Evolutionary conservation across 2,329 filamentous ascomycete species (phyloP).

Genomic region (Pestalotiopsis sp.): DNA sequence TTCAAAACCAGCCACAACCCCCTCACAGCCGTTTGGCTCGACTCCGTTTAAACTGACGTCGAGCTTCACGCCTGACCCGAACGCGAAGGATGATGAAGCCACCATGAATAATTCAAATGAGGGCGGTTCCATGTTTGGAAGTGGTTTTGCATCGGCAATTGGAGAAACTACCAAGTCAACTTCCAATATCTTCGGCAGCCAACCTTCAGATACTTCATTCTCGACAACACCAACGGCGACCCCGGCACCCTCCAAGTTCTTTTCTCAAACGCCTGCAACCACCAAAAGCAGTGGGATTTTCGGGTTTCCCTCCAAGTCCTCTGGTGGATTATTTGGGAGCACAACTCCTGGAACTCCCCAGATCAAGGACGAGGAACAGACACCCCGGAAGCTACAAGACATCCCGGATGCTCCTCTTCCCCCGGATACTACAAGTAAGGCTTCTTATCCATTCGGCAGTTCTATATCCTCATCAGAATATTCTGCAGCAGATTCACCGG

Average conservation of each 20-base stretch:
- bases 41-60: slow-evolving; percentile 68
- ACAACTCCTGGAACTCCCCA: slow-evolving; percentile 25
- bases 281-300: slow-evolving; percentile 33
- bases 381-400: slow-evolving; percentile 31
- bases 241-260: slow-evolving; percentile 49
- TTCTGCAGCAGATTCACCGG: slow-evolving; percentile 35
- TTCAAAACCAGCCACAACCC: slow-evolving; percentile 37
- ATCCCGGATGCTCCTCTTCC: slow-evolving; percentile 47
- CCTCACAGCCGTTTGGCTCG: slow-evolving; percentile 45
- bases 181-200: slow-evolving; percentile 29
- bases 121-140: slow-evolving; percentile 61
- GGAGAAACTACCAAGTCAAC: slow-evolving; percentile 45
- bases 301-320: slow-evolving; percentile 32
- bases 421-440: slow-evolving; percentile 58
- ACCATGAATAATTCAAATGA: slow-evolving; percentile 45
- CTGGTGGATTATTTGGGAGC: slow-evolving; percentile 22
- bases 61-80: slow-evolving; percentile 67
- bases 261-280: slow-evolving; percentile 41
- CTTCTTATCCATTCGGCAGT: slow-evolving; percentile 49
- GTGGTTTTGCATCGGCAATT: slow-evolving; percentile 62
- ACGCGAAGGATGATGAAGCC: slow-evolving; percentile 60
- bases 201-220: slow-evolving; percentile 23
- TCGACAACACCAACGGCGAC: slow-evolving; percentile 56
- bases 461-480: slow-evolving; percentile 55
- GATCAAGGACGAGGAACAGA: slow-evolving; percentile 37